Conservation (phyloP, 2,329 filamentous ascomycete genomes). For the Cladosporium halotolerans region DNA sequence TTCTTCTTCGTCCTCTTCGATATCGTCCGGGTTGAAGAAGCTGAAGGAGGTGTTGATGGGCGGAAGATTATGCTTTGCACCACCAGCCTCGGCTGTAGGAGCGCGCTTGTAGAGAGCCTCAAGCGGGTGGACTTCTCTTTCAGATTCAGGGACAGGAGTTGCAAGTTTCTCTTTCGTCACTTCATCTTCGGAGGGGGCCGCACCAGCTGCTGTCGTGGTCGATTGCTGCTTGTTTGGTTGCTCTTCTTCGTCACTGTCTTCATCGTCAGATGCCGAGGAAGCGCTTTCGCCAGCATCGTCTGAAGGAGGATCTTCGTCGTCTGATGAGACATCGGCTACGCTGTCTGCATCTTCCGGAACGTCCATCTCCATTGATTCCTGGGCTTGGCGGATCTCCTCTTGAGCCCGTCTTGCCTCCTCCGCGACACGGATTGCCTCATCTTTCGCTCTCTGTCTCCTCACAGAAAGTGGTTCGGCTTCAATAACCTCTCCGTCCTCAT, state of each 20-base stretch:
- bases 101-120: constrained; percentile 85
- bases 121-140: constrained; percentile 64
- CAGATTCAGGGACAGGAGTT: neutral
- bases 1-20: constrained; percentile 32
- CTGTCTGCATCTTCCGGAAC: constrained; percentile 8
- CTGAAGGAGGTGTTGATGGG: constrained; percentile 59
- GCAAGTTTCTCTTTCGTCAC: neutral
- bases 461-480: constrained; percentile 44
- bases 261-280: constrained; percentile 5
- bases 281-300: neutral
- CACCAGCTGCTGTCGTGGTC: neutral
- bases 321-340: constrained; percentile 12
- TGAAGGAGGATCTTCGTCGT: constrained; percentile 8
- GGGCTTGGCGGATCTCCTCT: neutral
- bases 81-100: constrained; percentile 34
- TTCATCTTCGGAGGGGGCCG: neutral
- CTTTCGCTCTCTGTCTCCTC: constrained; percentile 28
- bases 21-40: constrained; percentile 59
- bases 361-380: neutral
- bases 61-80: constrained; percentile 34
- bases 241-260: constrained; percentile 11
- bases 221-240: neutral
- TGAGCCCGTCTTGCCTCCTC: constrained; percentile 4
- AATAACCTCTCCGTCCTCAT: constrained; percentile 68
- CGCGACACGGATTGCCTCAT: neutral